phyloP scores from a whole-genome alignment of 73 alveolate genomes.

The Uronychia binucleata region DNA sequence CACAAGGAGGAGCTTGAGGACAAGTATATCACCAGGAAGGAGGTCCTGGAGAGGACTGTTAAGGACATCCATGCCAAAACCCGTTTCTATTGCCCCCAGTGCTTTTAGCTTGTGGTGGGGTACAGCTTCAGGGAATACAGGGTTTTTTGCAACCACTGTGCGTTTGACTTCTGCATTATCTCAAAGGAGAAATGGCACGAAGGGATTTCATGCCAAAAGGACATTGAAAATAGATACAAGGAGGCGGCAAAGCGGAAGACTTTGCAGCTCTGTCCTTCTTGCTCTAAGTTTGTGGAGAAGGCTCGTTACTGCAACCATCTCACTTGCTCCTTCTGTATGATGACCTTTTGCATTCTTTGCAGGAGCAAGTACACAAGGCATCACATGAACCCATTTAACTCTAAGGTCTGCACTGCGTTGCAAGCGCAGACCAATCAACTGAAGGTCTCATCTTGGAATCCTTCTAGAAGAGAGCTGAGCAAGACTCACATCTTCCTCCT shows the following conservation, averaged over 20 bases:
- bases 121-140: constrained; percentile 3
- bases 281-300: constrained; percentile 41
- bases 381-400: constrained; percentile 55
- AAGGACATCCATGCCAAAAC: not conserved
- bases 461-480: not conserved
- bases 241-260: constrained; percentile 23
- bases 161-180: constrained; percentile 28
- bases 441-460: not conserved
- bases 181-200: constrained; percentile 36
- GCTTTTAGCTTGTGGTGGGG: not conserved
- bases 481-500: not conserved
- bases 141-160: constrained; percentile 12
- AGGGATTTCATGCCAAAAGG: constrained; percentile 27
- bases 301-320: constrained; percentile 50
- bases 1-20: not conserved
- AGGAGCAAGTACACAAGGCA: constrained; percentile 16
- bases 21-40: not conserved
- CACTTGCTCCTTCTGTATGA: constrained; percentile 48
- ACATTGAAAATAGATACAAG: constrained; percentile 22
- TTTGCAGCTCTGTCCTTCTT: constrained; percentile 49
- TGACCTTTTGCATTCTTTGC: constrained; percentile 45
- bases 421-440: not conserved
- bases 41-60: not conserved
- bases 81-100: constrained; percentile 25
- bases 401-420: constrained; percentile 31